Conservation (phyloP, 2,329 filamentous ascomycete species). For the Neurospora sp. region DNA sequence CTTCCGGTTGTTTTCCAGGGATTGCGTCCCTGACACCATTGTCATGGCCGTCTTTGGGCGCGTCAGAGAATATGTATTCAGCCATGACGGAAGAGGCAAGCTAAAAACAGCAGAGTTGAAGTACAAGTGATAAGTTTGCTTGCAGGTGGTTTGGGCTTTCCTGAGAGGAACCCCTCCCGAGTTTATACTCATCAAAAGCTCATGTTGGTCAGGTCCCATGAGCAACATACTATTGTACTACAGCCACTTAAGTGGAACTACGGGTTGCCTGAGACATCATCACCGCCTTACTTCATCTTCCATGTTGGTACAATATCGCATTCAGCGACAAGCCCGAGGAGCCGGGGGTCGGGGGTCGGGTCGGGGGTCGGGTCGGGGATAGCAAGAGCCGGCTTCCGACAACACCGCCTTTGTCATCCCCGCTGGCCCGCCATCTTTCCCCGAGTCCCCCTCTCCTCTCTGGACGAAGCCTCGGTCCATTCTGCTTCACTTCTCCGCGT, state of each 20-base stretch:
- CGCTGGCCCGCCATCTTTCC: background rate
- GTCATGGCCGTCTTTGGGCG: background rate
- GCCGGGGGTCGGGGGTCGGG: background rate
- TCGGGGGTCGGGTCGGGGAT: background rate
- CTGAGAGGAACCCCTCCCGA: background rate
- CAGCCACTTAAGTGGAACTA: background rate
- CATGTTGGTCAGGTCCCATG: background rate
- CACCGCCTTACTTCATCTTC: background rate
- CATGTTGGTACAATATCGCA: background rate
- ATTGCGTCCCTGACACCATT: background rate
- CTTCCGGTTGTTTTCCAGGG: background rate
- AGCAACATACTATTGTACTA: background rate
- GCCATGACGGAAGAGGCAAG: background rate
- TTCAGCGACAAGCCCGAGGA: background rate
- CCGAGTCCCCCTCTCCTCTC: background rate
- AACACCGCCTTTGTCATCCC: background rate
- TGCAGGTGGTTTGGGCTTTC: background rate
- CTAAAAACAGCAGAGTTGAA: background rate
- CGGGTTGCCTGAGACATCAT: background rate
- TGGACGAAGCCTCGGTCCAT: background rate
- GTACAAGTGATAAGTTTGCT: background rate
- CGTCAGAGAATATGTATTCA: background rate
- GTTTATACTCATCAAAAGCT: background rate
- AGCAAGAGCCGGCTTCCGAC: background rate
- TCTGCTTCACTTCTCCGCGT: background rate